Base-by-base conservation (phyloP, 2,329 filamentous ascomycete species). In the Xylaria sp. region DNA sequence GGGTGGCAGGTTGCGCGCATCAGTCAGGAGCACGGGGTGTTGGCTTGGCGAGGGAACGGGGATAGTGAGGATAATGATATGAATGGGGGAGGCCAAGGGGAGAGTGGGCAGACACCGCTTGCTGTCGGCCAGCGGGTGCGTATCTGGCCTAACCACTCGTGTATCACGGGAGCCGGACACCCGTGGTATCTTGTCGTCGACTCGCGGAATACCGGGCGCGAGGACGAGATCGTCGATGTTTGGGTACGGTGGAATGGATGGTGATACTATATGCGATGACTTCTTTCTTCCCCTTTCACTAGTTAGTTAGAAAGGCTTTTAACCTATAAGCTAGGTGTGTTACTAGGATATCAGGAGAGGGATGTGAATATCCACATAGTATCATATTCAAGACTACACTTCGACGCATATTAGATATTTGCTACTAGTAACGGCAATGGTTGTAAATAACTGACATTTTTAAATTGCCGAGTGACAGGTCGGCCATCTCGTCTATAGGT, bases 71-170 rank as follows among this genome's bases (percentile, higher is more conserved):
- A 81, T 0, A 78, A 82, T 12, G 78, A 82, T 36, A 36, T 10
- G n/a, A 79, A 86, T 57, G 81, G 46, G 28, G 13, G 13, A 5
- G 1, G 15, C 12, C 25, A 9, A 33, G 18, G n/a, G 46, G 46
- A 25, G 20, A 31, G 7, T 7, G 28, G 80, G n/a, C 79, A 82
- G 51, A 79, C 86, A 51, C 76, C 80, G 56, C 76, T 93, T 66
- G 71, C 79, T 2, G 82, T 93, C 39, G 92, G 92, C 0, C 87
- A 93, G 76, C 88, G 89, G 75, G 80, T 94, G 31, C 84, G 89
- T 66, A 82, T 95, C 8, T 94, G 91, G 89, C 92, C 92, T 0
- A 95, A 95, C 74, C 93, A 96, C 81, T 89, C 92, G 43, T 96
- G 93, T 78, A 91, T 95, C 73, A 88, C 92, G 1, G 90, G 91